Conservation (phyloP, 805 yeast species). For the Nadsonia fulvescens region DNA sequence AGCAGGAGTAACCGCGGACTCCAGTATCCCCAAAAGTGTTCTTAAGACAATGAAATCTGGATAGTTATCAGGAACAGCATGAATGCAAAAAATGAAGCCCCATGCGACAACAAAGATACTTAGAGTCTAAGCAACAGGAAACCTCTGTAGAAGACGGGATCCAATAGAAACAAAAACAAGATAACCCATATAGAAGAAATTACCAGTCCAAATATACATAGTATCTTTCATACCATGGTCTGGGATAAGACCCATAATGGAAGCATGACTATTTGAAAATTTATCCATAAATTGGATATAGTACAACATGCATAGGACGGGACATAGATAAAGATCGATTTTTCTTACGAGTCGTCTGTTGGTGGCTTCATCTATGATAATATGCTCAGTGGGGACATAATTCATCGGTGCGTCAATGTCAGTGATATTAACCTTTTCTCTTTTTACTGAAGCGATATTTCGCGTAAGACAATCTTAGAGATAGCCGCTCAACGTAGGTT, state of each 20-base stretch:
- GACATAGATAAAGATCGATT: conserved; percentile 32
- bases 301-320: conserved; percentile 31
- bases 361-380: conserved; percentile 9
- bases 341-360: conserved; percentile 26
- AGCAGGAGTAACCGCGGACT: conserved; percentile 37
- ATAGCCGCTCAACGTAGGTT: too few relatives aligned
- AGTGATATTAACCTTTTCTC: too few relatives aligned
- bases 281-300: conserved; percentile 46
- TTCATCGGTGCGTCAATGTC: too few relatives aligned
- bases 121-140: conserved; percentile 37
- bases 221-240: conserved; percentile 29
- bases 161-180: conserved; percentile 37
- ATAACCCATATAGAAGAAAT: conserved; percentile 49
- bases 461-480: too few relatives aligned
- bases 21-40: conserved; percentile 32
- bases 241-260: conserved; percentile 31
- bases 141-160: conserved; percentile 29
- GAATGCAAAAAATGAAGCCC: conserved; percentile 41
- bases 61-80: conserved; percentile 27
- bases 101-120: conserved; percentile 35
- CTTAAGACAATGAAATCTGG: conserved; percentile 31
- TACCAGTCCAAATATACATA: conserved; percentile 31
- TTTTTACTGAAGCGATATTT: too few relatives aligned
- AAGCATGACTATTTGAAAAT: conserved; percentile 30
- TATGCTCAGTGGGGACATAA: too few relatives aligned